These are phyloP conservation scores for Fusarium devonianum DNA, from an alignment of 2,329 filamentous ascomycete species.

Conservation along the genomic window DNA sequence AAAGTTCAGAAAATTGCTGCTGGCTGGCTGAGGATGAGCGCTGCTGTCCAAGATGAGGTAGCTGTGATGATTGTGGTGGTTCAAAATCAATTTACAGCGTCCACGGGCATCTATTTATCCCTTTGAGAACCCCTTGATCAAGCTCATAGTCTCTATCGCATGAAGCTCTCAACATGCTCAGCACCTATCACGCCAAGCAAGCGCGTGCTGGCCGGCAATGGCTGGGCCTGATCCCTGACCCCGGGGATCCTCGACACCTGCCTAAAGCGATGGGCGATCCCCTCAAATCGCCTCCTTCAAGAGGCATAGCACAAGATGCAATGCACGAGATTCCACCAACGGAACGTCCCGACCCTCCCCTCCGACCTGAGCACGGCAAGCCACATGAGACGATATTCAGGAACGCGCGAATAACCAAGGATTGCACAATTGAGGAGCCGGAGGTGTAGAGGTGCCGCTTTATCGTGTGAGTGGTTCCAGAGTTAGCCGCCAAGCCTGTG, in stretches of 20 bases:
- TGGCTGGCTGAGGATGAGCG: constrained; percentile 14
- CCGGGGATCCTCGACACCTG: constrained; percentile 24
- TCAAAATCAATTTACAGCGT: background rate
- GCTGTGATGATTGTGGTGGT: constrained; percentile 14
- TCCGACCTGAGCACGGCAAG: background rate
- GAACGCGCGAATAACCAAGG: constrained; percentile 14
- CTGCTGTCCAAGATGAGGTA: constrained; percentile 23
- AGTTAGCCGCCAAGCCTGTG: constrained; percentile 30
- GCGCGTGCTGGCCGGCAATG: constrained; percentile 26
- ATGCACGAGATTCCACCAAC: constrained; percentile 18
- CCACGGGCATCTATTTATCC: constrained; percentile 29
- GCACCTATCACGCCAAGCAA: constrained; percentile 25
- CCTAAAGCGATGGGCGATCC: constrained; percentile 31
- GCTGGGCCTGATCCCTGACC: constrained; percentile 23
- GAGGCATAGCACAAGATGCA: constrained; percentile 29
- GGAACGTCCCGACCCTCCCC: background rate
- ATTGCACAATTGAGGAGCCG: constrained; percentile 25
- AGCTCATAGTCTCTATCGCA: background rate
- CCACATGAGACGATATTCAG: constrained; percentile 11
- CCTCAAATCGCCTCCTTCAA: constrained; percentile 6
- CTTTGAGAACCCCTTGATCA: constrained; percentile 4
- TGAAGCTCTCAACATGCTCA: constrained; percentile 13
- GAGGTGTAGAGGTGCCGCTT: background rate
- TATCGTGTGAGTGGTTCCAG: constrained; percentile 22
- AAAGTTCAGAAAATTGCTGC: constrained; percentile 16